Base-by-base conservation (phyloP, 2,329 filamentous ascomycete genomes). In the Diaporthe sp. region DNA sequence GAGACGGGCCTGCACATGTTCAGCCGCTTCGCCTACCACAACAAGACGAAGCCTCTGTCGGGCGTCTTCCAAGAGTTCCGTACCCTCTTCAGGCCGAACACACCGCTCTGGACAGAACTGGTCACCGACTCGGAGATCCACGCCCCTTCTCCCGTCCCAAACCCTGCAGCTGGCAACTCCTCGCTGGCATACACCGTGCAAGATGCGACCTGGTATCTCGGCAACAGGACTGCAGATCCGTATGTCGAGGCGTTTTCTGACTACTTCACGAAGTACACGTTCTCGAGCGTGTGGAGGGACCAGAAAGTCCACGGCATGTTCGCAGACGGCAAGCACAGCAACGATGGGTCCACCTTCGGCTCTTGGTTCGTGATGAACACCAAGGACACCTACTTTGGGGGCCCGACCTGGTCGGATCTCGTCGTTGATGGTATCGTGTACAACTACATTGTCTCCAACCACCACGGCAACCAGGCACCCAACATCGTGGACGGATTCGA, bases 231-330 rank as follows among this genome's bases (percentile, higher is more conserved):
- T 0, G 79, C 88, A 22, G 89, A 91, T 79, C 84, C 88, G 0
- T 93, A 92, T 78, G 88, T 90, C 0, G 81, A 87, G 51, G 83
- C 90, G 61, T 87, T 89, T 74, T 85, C 89, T 2, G 88, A 92
- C 61, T 93, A 92, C 81, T 93, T 92, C 79, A 93, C 91, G 31
- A 93, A 93, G 80, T 93, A 93, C 78, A 92, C 89, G 0, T 92
- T 93, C 75, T 85, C 87, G 6, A 89, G 90, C 74, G 85, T 85
- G 2, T 92, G 90, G 89, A 85, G 90, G 67, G 86, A 91, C 61
- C 89, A 92, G 74, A 85, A 86, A 51, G 90, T 88, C 2, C 90
- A 92, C 78, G 91, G 90, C 2, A 81, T 88, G 79, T 85, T 81
- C 65, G 81, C 80, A 28, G 84, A 86, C 69, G 82, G 83, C 67